These are phyloP conservation scores for Aspergillus arachidicola DNA, from an alignment of 2,329 filamentous ascomycete genomes.

Conservation along the genomic window DNA sequence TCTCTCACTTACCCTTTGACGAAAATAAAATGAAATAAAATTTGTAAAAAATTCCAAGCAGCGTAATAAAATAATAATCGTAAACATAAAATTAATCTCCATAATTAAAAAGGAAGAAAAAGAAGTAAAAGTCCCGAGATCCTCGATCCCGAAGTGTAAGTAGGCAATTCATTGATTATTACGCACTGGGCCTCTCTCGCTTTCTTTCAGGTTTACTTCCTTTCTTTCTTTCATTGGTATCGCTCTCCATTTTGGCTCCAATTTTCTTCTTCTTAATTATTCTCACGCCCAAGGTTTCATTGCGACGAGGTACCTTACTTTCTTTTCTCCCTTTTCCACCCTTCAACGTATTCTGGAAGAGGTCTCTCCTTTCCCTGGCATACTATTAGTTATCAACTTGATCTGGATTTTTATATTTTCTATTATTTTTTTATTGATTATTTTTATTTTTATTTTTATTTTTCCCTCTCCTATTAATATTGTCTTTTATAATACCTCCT, in stretches of 20 bases:
- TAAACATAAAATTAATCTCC: conserved; percentile 2
- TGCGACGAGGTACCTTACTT: conserved; percentile 5
- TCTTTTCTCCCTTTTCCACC: conserved; percentile 4
- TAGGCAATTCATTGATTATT: conserved; percentile 3
- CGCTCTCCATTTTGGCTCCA: conserved; percentile 24
- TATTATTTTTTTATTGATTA: background rate
- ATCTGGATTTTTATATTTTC: conserved; percentile 3
- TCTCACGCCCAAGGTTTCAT: conserved; percentile 22
- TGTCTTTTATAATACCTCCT: conserved; percentile 1
- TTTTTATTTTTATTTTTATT: background rate
- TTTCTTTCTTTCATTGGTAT: conserved; percentile 11
- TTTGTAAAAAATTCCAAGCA: conserved; percentile 8
- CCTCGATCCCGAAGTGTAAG: conserved; percentile 19
- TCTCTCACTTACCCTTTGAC: background rate
- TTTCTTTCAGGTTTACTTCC: conserved; percentile 21
- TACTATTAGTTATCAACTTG: background rate
- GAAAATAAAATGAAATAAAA: conserved; percentile 4
- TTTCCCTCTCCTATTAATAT: background rate
- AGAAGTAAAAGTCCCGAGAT: conserved; percentile 21
- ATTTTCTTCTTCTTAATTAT: conserved; percentile 17
- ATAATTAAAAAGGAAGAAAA: conserved; percentile 8
- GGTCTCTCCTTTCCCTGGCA: background rate
- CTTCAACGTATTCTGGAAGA: background rate
- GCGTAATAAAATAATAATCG: background rate
- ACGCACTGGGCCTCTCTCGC: background rate